Evolutionary conservation across 768 basidiomycete species (phyloP).

Genomic region (Agaricus subrufescens): DNA sequence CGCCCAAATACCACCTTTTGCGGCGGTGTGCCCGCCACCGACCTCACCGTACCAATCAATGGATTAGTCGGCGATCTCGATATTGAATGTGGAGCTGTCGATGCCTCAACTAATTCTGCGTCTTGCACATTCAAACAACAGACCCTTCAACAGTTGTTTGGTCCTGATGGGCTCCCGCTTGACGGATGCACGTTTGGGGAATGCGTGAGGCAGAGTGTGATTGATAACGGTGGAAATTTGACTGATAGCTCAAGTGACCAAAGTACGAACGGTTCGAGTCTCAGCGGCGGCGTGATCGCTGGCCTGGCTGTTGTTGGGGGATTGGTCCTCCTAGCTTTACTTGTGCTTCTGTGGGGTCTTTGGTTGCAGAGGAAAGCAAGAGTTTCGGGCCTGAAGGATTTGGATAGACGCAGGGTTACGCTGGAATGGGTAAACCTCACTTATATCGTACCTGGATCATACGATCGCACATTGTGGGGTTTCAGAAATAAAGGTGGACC

Average conservation of each 20-base stretch:
- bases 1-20: constrained; percentile 70
- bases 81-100: constrained; percentile 58
- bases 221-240: constrained; percentile 49
- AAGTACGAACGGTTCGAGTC: constrained; percentile 29
- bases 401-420: constrained; percentile 47
- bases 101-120: constrained; percentile 39
- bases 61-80: constrained; percentile 57
- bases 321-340: constrained; percentile 52
- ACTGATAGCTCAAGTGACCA: constrained; percentile 22
- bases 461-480: constrained; percentile 8
- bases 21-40: constrained; percentile 39
- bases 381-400: constrained; percentile 31
- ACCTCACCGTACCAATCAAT: constrained; percentile 64
- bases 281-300: constrained; percentile 84
- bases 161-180: constrained; percentile 64
- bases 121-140: constrained; percentile 77
- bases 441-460: constrained; percentile 48
- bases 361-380: constrained; percentile 60
- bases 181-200: constrained; percentile 81
- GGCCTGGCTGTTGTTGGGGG: constrained; percentile 83
- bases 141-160: constrained; percentile 66
- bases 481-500: constrained; percentile 15
- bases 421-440: constrained; percentile 67
- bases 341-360: constrained; percentile 59
- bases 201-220: constrained; percentile 77